Conservation (phyloP, 2,329 filamentous ascomycete species). For the Venturia nashicola region DNA sequence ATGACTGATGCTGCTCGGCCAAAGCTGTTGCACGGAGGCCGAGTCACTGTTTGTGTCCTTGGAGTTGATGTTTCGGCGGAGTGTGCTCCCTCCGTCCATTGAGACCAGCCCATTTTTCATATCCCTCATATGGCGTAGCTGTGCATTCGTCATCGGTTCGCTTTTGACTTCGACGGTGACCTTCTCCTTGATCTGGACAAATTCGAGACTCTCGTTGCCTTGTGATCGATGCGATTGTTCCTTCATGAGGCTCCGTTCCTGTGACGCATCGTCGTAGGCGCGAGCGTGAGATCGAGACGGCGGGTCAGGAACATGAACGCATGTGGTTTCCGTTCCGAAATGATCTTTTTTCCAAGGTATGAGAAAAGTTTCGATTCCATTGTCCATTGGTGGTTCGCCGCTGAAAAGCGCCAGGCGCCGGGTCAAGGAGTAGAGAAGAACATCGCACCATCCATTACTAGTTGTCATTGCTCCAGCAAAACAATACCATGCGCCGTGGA, state of each 20-base stretch:
- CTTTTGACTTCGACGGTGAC: constrained; percentile 26
- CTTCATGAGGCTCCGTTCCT: not conserved
- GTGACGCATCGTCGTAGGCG: not conserved
- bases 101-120: not conserved
- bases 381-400: constrained; percentile 26
- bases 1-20: not conserved
- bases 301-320: constrained; percentile 22
- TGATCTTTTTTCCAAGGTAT: constrained; percentile 21
- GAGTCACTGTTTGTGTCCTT: not conserved
- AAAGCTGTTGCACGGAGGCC: not conserved
- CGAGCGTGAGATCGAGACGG: constrained; percentile 20
- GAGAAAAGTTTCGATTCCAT: constrained; percentile 12
- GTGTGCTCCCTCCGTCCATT: not conserved
- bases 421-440: constrained; percentile 45
- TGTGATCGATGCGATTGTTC: not conserved
- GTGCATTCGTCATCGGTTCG: constrained; percentile 10
- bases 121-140: not conserved
- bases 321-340: constrained; percentile 34
- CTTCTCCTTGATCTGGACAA: constrained; percentile 24
- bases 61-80: not conserved
- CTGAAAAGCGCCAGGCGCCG: constrained; percentile 42
- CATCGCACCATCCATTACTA: constrained; percentile 47
- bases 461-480: constrained; percentile 43
- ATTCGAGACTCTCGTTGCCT: not conserved
- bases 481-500: constrained; percentile 19